Base-by-base conservation (phyloP, 2,329 filamentous ascomycete species). In the Pseudophaeomoniella oleicola region DNA sequence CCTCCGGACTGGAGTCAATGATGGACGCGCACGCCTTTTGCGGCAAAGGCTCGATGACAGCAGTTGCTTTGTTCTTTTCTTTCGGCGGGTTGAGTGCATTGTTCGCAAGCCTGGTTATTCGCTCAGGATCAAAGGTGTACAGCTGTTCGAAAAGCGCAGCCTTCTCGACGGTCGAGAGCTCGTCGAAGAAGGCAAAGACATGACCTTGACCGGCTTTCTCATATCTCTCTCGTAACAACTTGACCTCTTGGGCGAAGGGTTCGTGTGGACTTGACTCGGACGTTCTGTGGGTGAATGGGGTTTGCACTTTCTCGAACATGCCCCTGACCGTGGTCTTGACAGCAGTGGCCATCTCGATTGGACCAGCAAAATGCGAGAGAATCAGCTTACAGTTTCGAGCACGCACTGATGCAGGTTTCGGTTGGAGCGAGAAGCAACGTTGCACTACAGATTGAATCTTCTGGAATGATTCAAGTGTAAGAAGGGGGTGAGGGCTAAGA, bases 41-140 rank as follows among this genome's bases (percentile, higher is more conserved):
- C 44, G 90, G 90, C 16, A 98, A 76, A 36, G 88, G 88, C 60
- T 94, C 84, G 54, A 96, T 76, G 43, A 64, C 68, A 38, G 67
- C 59, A 40, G 61, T 49, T 34, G 57, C 53, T 29, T 64, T 60
- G 43, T 69, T 64, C 42, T 64, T 63, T 42, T 75, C 68, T 51
- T 78, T 71, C 42, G 80, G 74, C 18, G 87, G 83, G 63, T 86
- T 75, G 45, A 96, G 70, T 41, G 87, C 85, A 56, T 73, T 78
- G 47, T 88, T 66, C 52, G 83, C 80, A 58, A 96, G 80, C 49
- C 79, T 72, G 66, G 90, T 94, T 72, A 96, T 88, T 63, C 82
- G 73, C 40, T 72, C 69, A 39, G 88, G 87, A 56, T 94, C 76
- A 64, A 96, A 85, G 52, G 67, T 69, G 45, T 72, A 71, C 42